These are phyloP conservation scores for Aureobasidium sp. DNA, from an alignment of 2,329 filamentous ascomycete species.

Conservation along the genomic window DNA sequence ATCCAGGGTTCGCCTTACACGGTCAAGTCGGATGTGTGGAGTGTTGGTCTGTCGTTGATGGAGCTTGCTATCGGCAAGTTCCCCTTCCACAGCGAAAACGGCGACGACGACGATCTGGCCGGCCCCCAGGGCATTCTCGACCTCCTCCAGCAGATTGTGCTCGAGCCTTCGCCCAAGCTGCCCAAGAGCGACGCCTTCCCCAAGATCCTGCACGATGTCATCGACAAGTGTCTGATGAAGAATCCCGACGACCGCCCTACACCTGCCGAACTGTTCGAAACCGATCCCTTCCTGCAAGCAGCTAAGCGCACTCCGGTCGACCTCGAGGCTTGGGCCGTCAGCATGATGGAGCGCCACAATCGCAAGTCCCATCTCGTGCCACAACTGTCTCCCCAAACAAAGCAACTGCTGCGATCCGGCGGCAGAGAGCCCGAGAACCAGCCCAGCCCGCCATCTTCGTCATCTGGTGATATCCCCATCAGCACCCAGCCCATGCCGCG, in stretches of 20 bases:
- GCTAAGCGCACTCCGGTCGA: constrained; percentile 95
- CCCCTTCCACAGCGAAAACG: constrained; percentile 75
- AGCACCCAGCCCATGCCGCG: constrained; percentile 23
- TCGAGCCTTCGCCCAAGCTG: constrained; percentile 85
- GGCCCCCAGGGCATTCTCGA: constrained; percentile 90
- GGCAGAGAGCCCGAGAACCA: constrained; percentile 2
- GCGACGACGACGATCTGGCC: constrained; percentile 55
- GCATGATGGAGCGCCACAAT: constrained; percentile 90
- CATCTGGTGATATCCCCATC: constrained; percentile 25
- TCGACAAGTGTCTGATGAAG: constrained; percentile 91
- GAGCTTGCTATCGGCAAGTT: constrained; percentile 96
- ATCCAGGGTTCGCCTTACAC: constrained; percentile 97
- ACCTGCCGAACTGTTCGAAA: constrained; percentile 80
- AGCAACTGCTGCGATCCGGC: constrained; percentile 56
- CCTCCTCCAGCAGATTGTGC: constrained; percentile 91
- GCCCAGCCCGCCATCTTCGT: constrained; percentile 5
- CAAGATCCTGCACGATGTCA: constrained; percentile 89
- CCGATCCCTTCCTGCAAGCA: constrained; percentile 89
- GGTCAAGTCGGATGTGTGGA: constrained; percentile 98
- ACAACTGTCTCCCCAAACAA: constrained; percentile 67
- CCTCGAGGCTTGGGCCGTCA: constrained; percentile 84
- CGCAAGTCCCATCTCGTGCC: constrained; percentile 81
- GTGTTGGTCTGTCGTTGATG: constrained; percentile 91
- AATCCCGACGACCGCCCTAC: constrained; percentile 82
- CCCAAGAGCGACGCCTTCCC: constrained; percentile 98